Evolutionary conservation across 2,329 filamentous ascomycete species (phyloP).

Genomic region (Diaporthe eres): DNA sequence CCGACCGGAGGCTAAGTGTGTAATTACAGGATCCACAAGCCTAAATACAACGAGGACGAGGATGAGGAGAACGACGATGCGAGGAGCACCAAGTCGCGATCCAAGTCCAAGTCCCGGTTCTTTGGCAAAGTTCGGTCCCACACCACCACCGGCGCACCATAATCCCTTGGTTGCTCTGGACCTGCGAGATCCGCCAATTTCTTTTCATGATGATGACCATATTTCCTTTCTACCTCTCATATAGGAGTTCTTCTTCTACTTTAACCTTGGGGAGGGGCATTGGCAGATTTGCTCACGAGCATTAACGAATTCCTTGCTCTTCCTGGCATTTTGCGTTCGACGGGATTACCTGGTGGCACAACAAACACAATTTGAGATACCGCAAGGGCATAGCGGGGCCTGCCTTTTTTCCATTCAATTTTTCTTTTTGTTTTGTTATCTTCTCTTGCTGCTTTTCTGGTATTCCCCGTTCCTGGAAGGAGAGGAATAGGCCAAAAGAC

Average conservation of each 20-base stretch:
- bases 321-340: constrained; percentile 41
- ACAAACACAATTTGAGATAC: constrained; percentile 39
- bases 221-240: constrained; percentile 33
- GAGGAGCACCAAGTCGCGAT: constrained; percentile 73
- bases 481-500: constrained; percentile 6
- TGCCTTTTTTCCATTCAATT: constrained; percentile 31
- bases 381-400: constrained; percentile 42
- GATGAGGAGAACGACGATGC: constrained; percentile 60
- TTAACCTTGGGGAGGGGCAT: constrained; percentile 33
- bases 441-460: constrained; percentile 10
- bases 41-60: constrained; percentile 85
- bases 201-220: constrained; percentile 40
- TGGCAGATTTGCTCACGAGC: constrained; percentile 37
- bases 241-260: constrained; percentile 36
- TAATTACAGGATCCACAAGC: constrained; percentile 87
- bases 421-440: background rate
- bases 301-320: constrained; percentile 41
- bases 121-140: constrained; percentile 59
- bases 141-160: constrained; percentile 41
- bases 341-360: constrained; percentile 35
- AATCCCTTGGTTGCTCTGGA: constrained; percentile 26
- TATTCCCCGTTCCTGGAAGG: constrained; percentile 20
- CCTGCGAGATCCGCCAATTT: background rate
- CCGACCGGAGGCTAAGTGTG: constrained; percentile 39
- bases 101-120: constrained; percentile 81